phyloP scores from a whole-genome alignment of 106 monocot species.

The Narthecium ossifragum region DNA sequence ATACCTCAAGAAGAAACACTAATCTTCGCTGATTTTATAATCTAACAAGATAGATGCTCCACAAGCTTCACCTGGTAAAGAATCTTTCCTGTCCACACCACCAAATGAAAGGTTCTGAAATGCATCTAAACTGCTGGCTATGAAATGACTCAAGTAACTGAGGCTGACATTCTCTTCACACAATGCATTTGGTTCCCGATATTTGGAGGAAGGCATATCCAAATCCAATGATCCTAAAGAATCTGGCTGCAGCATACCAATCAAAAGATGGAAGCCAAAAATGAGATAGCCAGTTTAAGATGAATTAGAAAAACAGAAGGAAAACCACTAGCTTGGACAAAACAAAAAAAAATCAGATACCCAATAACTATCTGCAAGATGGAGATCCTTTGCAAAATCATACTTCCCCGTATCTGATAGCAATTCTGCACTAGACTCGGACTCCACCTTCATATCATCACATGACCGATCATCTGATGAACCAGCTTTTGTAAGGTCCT shows the following conservation, averaged over 20 bases:
- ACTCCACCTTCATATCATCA: slow-evolving; percentile 7
- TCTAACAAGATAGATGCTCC: not conserved
- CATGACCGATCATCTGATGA: slow-evolving; percentile 20
- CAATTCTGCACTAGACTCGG: slow-evolving; percentile 11
- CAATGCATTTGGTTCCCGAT: slow-evolving; percentile 38
- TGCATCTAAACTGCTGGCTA: slow-evolving; percentile 55
- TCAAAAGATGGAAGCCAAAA: not conserved
- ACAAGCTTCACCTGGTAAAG: slow-evolving; percentile 3
- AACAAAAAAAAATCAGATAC: slow-evolving; percentile 26
- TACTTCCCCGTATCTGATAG: slow-evolving; percentile 2
- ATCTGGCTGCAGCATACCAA: slow-evolving; percentile 58
- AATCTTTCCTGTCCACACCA: slow-evolving; percentile 27
- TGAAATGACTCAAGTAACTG: slow-evolving; percentile 41
- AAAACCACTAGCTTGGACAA: not conserved
- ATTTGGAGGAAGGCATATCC: slow-evolving; percentile 66
- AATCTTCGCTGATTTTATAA: not conserved
- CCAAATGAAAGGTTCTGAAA: slow-evolving; percentile 56
- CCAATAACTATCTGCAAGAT: slow-evolving; percentile 69
- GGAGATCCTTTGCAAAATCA: slow-evolving; percentile 24
- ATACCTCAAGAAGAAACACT: not conserved
- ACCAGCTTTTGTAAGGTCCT: slow-evolving; percentile 32
- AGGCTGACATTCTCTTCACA: slow-evolving; percentile 48
- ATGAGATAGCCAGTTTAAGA: not conserved
- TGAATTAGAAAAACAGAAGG: not conserved
- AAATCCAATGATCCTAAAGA: slow-evolving; percentile 79